Conservation (phyloP, 139 green algal species). For the Microglena sp. region DNA sequence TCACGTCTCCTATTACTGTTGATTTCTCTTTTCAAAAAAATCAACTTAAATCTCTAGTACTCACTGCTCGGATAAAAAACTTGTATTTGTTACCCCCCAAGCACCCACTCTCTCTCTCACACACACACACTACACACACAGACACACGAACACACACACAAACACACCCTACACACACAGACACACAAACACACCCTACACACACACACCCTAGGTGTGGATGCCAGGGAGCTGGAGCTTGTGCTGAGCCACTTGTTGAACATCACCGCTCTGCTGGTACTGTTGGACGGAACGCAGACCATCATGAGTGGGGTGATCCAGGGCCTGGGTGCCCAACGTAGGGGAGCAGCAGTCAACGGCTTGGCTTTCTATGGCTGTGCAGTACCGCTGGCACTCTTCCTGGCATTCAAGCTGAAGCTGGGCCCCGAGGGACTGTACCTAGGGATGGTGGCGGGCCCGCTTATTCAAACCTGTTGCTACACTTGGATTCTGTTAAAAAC, state of each 20-base stretch:
- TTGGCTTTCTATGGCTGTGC: background rate
- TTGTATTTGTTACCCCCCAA: too few relatives aligned
- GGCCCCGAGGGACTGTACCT: conserved; percentile 24
- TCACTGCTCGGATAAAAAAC: too few relatives aligned
- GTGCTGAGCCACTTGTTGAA: background rate
- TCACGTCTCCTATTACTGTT: too few relatives aligned
- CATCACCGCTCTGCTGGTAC: conserved; percentile 7
- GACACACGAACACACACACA: too few relatives aligned
- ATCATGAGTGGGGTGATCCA: conserved; percentile 9
- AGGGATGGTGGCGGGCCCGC: conserved; percentile 16
- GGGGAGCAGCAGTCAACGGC: background rate
- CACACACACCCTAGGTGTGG: background rate
- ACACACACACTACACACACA: too few relatives aligned
- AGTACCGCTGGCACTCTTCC: background rate
- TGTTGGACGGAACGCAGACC: conserved; percentile 7
- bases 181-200: too few relatives aligned
- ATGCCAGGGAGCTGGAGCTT: background rate
- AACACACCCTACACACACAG: too few relatives aligned
- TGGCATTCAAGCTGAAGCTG: conserved; percentile 3
- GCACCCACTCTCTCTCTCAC: too few relatives aligned
- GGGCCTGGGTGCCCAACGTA: background rate
- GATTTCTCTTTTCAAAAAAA: too few relatives aligned
- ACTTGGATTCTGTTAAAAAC: conserved; percentile 7
- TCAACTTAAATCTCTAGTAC: too few relatives aligned
- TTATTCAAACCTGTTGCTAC: conserved; percentile 18